These are phyloP conservation scores for Podaxis carcinomalis DNA, from an alignment of 768 basidiomycete genomes.

Conservation along the genomic window DNA sequence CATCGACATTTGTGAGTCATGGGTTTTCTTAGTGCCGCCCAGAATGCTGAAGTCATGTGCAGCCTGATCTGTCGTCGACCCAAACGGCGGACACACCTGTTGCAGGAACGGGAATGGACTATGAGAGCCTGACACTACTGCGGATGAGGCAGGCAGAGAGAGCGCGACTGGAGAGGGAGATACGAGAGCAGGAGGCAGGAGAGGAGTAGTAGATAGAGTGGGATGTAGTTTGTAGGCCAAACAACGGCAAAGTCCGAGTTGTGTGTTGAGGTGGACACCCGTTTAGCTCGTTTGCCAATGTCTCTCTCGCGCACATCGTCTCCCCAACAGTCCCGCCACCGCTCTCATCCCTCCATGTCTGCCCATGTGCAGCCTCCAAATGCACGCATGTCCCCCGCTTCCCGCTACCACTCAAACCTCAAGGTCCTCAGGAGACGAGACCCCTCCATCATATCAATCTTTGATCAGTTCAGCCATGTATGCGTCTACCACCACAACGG, in stretches of 20 bases:
- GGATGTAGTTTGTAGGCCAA: neutral
- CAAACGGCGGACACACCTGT: conserved; percentile 14
- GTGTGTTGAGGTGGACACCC: neutral
- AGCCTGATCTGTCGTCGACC: conserved; percentile 14
- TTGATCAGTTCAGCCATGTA: conserved; percentile 87
- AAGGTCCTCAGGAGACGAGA: conserved; percentile 77
- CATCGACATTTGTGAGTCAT: conserved; percentile 46
- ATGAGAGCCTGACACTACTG: conserved; percentile 76
- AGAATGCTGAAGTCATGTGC: conserved; percentile 11
- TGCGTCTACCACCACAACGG: conserved; percentile 76
- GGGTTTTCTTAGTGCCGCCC: neutral
- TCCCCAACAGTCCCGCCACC: conserved; percentile 10
- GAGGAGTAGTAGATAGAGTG: conserved; percentile 21
- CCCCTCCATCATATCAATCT: conserved; percentile 72
- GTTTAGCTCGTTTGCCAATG: neutral
- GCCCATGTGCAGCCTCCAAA: conserved; percentile 18
- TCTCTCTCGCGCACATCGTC: conserved; percentile 9
- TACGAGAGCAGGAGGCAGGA: conserved; percentile 61
- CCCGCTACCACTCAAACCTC: conserved; percentile 73
- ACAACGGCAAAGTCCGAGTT: neutral
- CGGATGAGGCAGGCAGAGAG: conserved; percentile 79
- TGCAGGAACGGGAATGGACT: conserved; percentile 53
- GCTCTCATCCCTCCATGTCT: conserved; percentile 29
- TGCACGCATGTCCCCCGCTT: conserved; percentile 58
- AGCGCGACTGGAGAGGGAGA: conserved; percentile 72